Evolutionary conservation across 2,329 filamentous ascomycete species (phyloP).

Genomic region (Periglandula ipomoeae): DNA sequence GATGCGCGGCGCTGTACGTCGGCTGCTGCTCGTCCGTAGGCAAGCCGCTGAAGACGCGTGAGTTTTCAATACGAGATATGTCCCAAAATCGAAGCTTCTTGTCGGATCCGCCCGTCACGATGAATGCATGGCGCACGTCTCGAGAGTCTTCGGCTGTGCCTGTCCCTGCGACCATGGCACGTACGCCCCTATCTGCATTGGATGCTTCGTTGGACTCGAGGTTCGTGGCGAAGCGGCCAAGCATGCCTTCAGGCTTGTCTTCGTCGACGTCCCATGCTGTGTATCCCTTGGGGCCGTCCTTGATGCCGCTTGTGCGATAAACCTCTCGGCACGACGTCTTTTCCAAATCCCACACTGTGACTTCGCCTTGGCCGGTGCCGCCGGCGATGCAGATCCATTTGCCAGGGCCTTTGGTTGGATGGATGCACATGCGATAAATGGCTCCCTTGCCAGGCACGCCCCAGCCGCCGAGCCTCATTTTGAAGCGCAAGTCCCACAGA

Average conservation of each 20-base stretch:
- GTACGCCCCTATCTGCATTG: constrained; percentile 57
- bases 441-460: constrained; percentile 71
- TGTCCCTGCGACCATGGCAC: constrained; percentile 64
- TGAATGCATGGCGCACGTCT: constrained; percentile 70
- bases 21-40: constrained; percentile 61
- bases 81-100: constrained; percentile 95
- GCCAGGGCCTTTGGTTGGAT: constrained; percentile 68
- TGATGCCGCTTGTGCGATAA: constrained; percentile 60
- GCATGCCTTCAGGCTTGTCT: constrained; percentile 77
- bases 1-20: constrained; percentile 58
- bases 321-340: constrained; percentile 83
- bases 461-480: constrained; percentile 78
- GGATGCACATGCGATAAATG: constrained; percentile 70
- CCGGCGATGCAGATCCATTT: constrained; percentile 85
- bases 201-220: constrained; percentile 51
- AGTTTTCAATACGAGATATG: constrained; percentile 66
- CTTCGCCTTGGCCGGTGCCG: constrained; percentile 76
- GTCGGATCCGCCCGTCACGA: constrained; percentile 82
- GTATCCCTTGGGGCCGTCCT: constrained; percentile 57
- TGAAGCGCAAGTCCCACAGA: constrained; percentile 95
- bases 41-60: constrained; percentile 71
- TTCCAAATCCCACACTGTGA: constrained; percentile 93
- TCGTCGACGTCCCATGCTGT: constrained; percentile 86
- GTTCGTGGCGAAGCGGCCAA: constrained; percentile 71
- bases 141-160: constrained; percentile 61